These are phyloP conservation scores for Neoboletus magnificus DNA, from an alignment of 768 basidiomycete genomes.

Conservation along the genomic window DNA sequence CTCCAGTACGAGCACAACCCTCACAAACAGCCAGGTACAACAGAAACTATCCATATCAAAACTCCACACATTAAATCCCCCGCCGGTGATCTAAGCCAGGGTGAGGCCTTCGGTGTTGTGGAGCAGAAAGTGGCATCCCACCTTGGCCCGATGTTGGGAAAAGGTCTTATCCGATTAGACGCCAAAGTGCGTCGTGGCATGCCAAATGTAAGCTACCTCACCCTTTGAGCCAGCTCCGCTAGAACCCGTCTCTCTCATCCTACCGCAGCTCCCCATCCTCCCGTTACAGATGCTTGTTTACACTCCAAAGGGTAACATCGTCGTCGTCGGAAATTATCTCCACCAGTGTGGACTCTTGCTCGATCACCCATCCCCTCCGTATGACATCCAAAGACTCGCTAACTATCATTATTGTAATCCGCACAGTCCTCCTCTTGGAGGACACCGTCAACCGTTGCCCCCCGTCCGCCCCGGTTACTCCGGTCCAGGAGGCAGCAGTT, in stretches of 20 bases:
- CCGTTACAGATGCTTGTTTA: slow-evolving; percentile 85
- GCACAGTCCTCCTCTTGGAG: slow-evolving; percentile 77
- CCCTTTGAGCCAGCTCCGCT: slow-evolving; percentile 13
- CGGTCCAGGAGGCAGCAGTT: slow-evolving; percentile 35
- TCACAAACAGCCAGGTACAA: slow-evolving; percentile 43
- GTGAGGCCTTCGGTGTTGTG: slow-evolving; percentile 77
- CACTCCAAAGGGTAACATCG: slow-evolving; percentile 91
- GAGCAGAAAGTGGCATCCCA: slow-evolving; percentile 81
- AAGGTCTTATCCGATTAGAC: slow-evolving; percentile 78
- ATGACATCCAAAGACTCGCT: slow-evolving; percentile 56
- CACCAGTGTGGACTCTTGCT: slow-evolving; percentile 66
- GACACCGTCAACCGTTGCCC: slow-evolving; percentile 44
- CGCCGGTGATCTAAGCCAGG: slow-evolving; percentile 51
- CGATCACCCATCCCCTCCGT: slow-evolving; percentile 73
- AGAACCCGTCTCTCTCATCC: slow-evolving; percentile 17
- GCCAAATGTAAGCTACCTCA: slow-evolving; percentile 50
- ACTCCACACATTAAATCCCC: slow-evolving; percentile 51
- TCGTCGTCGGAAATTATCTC: slow-evolving; percentile 75
- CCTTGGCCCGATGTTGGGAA: slow-evolving; percentile 80
- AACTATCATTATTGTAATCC: slow-evolving; percentile 81
- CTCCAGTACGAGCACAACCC: slow-evolving; percentile 68
- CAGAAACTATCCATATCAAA: slow-evolving; percentile 78
- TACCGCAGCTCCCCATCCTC: slow-evolving; percentile 69
- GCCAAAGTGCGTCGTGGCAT: slow-evolving; percentile 67
- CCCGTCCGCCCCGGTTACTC: slow-evolving; percentile 41